phyloP scores from a whole-genome alignment of 306 rosid genomes.

The Quercus gilva region DNA sequence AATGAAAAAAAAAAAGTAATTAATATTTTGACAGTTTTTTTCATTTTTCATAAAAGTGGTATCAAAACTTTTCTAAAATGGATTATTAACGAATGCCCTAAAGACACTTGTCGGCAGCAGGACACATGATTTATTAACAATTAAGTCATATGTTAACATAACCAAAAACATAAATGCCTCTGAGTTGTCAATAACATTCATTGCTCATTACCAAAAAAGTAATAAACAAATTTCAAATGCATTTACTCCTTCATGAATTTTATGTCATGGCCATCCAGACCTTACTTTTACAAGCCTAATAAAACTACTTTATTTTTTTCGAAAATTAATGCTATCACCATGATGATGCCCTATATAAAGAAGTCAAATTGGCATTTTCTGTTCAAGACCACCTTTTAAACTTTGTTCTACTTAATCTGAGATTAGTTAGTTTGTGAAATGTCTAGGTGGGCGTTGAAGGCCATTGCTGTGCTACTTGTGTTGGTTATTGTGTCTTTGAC shows the following conservation, averaged over 20 bases:
- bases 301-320: conserved; percentile 39
- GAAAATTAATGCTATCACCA: conserved; percentile 34
- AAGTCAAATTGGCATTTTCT: conserved; percentile 23
- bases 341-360: conserved; percentile 52
- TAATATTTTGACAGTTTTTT: too few relatives aligned
- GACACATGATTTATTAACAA: neutral
- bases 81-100: too few relatives aligned
- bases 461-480: conserved; percentile 24
- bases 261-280: conserved; percentile 16
- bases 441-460: conserved; percentile 25
- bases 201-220: neutral
- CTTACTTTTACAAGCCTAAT: conserved; percentile 41
- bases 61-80: too few relatives aligned
- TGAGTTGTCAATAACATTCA: conserved; percentile 13
- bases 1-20: too few relatives aligned
- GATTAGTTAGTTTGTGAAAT: conserved; percentile 23
- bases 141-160: too few relatives aligned
- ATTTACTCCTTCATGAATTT: neutral
- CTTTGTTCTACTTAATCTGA: conserved; percentile 10
- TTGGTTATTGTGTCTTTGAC: conserved; percentile 34
- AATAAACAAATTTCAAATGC: neutral
- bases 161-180: too few relatives aligned
- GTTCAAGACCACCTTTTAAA: conserved; percentile 15
- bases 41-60: too few relatives aligned
- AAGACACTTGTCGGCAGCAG: too few relatives aligned